phyloP scores from a whole-genome alignment of 371 early-diverging fungal genomes.

The Rhizopus microsporus region DNA sequence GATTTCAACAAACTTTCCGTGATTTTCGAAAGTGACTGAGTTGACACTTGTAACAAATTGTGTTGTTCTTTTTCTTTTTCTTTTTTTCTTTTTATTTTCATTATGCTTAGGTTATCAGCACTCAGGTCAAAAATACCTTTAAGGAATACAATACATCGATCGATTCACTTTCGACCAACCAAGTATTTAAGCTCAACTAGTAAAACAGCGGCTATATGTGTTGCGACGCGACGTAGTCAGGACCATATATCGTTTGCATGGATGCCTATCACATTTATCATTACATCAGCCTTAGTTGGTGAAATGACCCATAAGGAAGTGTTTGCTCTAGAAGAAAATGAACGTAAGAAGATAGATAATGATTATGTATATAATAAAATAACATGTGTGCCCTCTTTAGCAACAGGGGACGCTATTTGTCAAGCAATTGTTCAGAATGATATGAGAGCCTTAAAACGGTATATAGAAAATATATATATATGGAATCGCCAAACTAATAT shows the following conservation, averaged over 20 bases:
- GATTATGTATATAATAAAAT: not conserved
- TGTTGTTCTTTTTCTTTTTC: not conserved
- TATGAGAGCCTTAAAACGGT: slow-evolving; percentile 39
- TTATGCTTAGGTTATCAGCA: slow-evolving; percentile 1
- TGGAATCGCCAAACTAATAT: not conserved
- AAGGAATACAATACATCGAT: not conserved
- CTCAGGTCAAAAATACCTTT: not conserved
- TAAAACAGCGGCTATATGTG: slow-evolving; percentile 1
- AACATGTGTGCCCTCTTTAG: slow-evolving; percentile 11
- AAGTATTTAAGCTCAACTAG: not conserved
- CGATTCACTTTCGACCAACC: not conserved
- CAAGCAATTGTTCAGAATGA: slow-evolving; percentile 49
- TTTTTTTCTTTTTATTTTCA: not conserved
- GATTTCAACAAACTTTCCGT: too few relatives aligned
- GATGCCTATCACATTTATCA: slow-evolving; percentile 1
- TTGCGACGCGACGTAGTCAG: slow-evolving; percentile 5
- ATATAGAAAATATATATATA: slow-evolving; percentile 5
- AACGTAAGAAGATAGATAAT: slow-evolving; percentile 8
- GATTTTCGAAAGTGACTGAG: too few relatives aligned
- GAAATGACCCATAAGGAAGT: slow-evolving; percentile 3
- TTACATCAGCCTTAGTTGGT: slow-evolving; percentile 4
- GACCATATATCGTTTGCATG: slow-evolving; percentile 1
- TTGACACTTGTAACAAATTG: too few relatives aligned
- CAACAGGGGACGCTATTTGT: slow-evolving; percentile 41
- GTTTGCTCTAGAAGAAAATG: slow-evolving; percentile 24